These are phyloP conservation scores for Staphylotrichum tortipilum DNA, from an alignment of 495 filamentous ascomycete genomes.

Conservation along the genomic window DNA sequence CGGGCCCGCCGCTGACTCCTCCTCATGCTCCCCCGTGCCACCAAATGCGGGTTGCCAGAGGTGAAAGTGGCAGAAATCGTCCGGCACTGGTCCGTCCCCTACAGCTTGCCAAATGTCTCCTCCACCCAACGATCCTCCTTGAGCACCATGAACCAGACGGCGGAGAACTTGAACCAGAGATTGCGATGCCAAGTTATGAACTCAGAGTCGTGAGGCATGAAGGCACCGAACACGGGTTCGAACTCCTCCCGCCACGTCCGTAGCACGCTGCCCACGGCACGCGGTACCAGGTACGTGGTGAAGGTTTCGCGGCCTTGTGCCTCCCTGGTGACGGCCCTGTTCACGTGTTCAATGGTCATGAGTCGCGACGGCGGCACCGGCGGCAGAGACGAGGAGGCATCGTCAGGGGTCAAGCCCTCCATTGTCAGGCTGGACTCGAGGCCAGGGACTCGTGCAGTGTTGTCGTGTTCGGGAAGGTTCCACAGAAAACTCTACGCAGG, in stretches of 20 bases:
- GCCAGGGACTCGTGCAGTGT: conserved; percentile 1
- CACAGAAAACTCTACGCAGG: conserved; percentile 18
- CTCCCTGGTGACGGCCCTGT: not conserved
- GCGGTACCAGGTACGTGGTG: not conserved
- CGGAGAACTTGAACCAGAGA: not conserved
- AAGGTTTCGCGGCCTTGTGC: not conserved
- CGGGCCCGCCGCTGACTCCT: conserved; percentile 8
- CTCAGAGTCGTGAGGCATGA: not conserved
- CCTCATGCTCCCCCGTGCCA: conserved; percentile 12
- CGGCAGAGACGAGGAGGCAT: not conserved
- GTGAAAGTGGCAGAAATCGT: conserved; percentile 16
- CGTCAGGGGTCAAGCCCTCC: not conserved
- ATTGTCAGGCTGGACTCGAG: not conserved
- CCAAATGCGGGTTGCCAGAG: conserved; percentile 6
- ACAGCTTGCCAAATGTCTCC: not conserved
- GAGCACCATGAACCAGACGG: not conserved
- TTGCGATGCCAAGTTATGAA: not conserved
- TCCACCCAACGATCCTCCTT: not conserved
- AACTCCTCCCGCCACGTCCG: not conserved
- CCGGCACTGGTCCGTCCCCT: conserved; percentile 1
- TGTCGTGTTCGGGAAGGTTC: conserved; percentile 12
- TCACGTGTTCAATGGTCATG: not conserved
- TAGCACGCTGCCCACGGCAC: not conserved
- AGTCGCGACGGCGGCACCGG: not conserved
- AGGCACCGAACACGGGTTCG: not conserved